phyloP scores from a whole-genome alignment of 2,329 filamentous ascomycete genomes.

The Ophiosphaerella korrae region DNA sequence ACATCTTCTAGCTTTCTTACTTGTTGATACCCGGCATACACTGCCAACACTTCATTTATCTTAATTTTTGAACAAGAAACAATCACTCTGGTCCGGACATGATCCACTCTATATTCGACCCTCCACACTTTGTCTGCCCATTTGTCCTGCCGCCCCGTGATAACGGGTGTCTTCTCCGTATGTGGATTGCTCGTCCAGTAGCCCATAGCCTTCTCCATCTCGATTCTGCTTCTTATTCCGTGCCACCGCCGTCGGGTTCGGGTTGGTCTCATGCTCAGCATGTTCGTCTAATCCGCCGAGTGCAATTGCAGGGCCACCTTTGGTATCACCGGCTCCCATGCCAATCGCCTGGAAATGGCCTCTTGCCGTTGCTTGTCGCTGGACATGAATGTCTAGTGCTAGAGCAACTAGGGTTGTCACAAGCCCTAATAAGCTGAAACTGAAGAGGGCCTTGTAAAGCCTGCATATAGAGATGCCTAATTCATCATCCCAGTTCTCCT shows the following conservation, averaged over 20 bases:
- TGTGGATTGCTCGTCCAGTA: conserved; percentile 51
- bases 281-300: not conserved
- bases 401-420: conserved; percentile 55
- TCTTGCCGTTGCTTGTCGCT: conserved; percentile 44
- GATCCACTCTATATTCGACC: conserved; percentile 9
- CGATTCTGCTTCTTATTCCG: conserved; percentile 8
- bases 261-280: conserved; percentile 25
- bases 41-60: conserved; percentile 19
- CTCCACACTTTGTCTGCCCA: conserved; percentile 19
- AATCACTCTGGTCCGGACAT: not conserved
- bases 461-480: conserved; percentile 62
- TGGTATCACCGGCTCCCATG: conserved; percentile 41
- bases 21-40: conserved; percentile 41
- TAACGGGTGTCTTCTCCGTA: conserved; percentile 51
- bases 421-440: conserved; percentile 58
- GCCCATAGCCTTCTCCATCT: conserved; percentile 45
- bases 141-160: conserved; percentile 38
- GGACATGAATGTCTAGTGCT: conserved; percentile 58
- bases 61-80: too few species aligned
- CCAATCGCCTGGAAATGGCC: conserved; percentile 58
- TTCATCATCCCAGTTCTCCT: conserved; percentile 58
- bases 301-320: conserved; percentile 20
- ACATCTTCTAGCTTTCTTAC: conserved; percentile 44
- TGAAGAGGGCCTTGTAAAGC: conserved; percentile 65
- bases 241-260: conserved; percentile 28